Base-by-base conservation (phyloP, 2,329 filamentous ascomycete species). In the Dothideomycetidae sp. region DNA sequence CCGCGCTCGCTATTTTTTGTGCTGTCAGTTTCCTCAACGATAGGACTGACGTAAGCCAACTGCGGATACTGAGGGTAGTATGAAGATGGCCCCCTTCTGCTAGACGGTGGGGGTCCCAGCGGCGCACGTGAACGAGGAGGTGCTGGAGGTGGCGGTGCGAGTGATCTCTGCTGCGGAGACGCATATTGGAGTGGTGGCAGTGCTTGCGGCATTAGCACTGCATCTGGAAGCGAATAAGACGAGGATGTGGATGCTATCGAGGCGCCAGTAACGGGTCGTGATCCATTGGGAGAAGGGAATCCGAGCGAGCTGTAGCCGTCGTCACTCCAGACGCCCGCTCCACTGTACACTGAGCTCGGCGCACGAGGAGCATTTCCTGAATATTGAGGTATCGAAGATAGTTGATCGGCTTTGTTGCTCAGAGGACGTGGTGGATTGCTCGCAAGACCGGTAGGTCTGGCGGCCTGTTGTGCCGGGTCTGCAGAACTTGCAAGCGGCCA, bases 61-160 rank as follows among this genome's bases (percentile, higher is more conserved):
- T 38, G 36, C 0, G 59, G 62, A 37, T 58, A 51, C 42, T 64
- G 61, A 2, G 62, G 61, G 42, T 68, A 68, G 46, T 66, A 67
- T 0, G 60, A 63, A 4, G 60, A 57, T 5, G 64, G 64, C 4
- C 63, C 64, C 53, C 60, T 52, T 17, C 64, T 53, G 5, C 63
- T 55, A 1, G 62, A 65, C 1, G 64, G 64, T n/a, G 64, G 64
- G 14, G 64, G 64, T 3, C 64, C 64, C 21, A 67, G 50, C 34
- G 57, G 61, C 9, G 60, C 59, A 13, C 53, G 50, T 9, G n/a
- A 7, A 26, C 21, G 5, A 50, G 34, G 48, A 51, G 47, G 53
- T 51, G 28, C 51, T 7, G 7, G 7, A 7, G 21, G 7, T 7
- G 7, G 7, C 21, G 21, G 7, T n/a, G n/a, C n/a, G 21, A 7